Conservation (phyloP, 2,329 filamentous ascomycete species). For the Aspergillus fijiensis region DNA sequence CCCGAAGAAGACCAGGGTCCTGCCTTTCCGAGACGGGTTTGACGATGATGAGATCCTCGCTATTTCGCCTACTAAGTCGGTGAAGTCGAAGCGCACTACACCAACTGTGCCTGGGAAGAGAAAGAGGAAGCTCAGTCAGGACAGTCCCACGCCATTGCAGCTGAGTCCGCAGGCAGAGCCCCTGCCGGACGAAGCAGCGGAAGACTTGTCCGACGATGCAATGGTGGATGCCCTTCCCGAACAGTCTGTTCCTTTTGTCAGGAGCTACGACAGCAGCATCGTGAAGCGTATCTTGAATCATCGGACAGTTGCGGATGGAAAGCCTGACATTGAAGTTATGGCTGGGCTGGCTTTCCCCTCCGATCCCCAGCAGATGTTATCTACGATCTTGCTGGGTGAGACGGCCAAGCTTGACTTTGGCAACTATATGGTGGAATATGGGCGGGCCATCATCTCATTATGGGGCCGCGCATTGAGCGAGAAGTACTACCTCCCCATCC, state of each 20-base stretch:
- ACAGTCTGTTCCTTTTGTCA: slow-evolving; percentile 24
- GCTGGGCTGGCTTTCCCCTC: slow-evolving; percentile 55
- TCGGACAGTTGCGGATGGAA: slow-evolving; percentile 47
- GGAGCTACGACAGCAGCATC: slow-evolving; percentile 37
- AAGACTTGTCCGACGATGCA: slow-evolving; percentile 23
- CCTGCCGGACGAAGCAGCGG: slow-evolving; percentile 28
- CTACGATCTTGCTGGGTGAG: slow-evolving; percentile 55
- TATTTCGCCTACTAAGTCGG: slow-evolving; percentile 55
- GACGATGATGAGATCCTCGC: slow-evolving; percentile 61
- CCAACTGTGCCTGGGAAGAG: slow-evolving; percentile 59
- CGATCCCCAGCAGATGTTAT: slow-evolving; percentile 48
- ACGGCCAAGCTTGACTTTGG: slow-evolving; percentile 45
- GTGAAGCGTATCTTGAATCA: slow-evolving; percentile 59
- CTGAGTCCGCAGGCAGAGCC: slow-evolving; percentile 33
- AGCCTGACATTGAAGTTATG: slow-evolving; percentile 57
- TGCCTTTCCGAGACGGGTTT: slow-evolving; percentile 61
- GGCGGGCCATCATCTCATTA: slow-evolving; percentile 51
- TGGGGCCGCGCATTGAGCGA: slow-evolving; percentile 59
- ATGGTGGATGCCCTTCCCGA: slow-evolving; percentile 21
- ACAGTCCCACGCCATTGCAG: slow-evolving; percentile 54
- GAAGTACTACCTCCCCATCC: slow-evolving; percentile 48
- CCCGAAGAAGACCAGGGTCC: slow-evolving; percentile 50
- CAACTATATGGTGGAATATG: slow-evolving; percentile 51
- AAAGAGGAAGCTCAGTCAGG: slow-evolving; percentile 53
- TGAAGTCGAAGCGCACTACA: slow-evolving; percentile 52